Conservation (phyloP, 352 stramenopile species). For the Elongisporangium undulatum region DNA sequence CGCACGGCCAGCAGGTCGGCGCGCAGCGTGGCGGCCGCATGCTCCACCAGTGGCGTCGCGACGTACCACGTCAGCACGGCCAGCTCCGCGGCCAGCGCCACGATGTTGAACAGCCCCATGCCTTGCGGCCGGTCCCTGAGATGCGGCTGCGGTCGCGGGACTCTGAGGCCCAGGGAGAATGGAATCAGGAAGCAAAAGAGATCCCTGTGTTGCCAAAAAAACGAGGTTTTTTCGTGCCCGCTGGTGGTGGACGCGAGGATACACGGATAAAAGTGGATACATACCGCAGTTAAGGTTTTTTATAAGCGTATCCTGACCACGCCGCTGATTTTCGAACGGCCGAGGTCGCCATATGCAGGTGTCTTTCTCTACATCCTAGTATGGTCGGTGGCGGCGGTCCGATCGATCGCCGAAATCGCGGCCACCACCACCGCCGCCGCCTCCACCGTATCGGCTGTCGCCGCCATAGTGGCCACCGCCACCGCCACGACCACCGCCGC, state of each 20-base stretch:
- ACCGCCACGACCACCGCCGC: constrained; percentile 20
- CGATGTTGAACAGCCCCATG: constrained; percentile 70
- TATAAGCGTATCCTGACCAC: not conserved
- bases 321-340: not conserved
- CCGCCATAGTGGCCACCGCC: constrained; percentile 11
- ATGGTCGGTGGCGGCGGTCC: constrained; percentile 57
- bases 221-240: not conserved
- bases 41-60: constrained; percentile 27
- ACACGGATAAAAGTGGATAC: not conserved
- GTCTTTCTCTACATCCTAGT: constrained; percentile 19
- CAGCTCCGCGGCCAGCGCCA: constrained; percentile 49
- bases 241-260: not conserved
- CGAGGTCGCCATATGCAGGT: not conserved
- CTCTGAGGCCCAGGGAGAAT: not conserved
- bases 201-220: not conserved
- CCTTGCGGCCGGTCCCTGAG: not conserved
- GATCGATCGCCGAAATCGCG: constrained; percentile 43
- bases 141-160: not conserved
- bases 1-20: constrained; percentile 30
- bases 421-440: constrained; percentile 24
- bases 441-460: constrained; percentile 13
- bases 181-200: not conserved
- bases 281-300: not conserved
- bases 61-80: constrained; percentile 60
- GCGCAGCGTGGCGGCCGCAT: constrained; percentile 21